Evolutionary conservation across 805 yeast genomes (phyloP).

Genomic region (Nakazawaea siamensis): DNA sequence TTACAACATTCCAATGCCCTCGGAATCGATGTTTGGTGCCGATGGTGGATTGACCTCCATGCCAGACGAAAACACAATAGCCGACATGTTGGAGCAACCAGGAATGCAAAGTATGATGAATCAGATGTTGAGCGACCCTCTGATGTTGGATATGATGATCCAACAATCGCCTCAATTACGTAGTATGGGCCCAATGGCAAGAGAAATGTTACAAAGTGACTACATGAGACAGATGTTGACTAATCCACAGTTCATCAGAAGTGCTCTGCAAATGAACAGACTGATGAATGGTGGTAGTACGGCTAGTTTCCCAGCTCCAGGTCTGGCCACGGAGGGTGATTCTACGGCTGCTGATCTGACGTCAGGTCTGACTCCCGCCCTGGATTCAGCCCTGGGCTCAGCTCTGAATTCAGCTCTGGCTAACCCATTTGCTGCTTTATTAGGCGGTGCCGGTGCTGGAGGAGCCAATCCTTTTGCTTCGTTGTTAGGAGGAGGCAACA

Average conservation of each 20-base stretch:
- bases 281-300: constrained; percentile 31
- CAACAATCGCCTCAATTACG: constrained; percentile 79
- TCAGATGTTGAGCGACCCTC: constrained; percentile 78
- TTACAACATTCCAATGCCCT: constrained; percentile 70
- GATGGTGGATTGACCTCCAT: constrained; percentile 84
- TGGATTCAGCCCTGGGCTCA: constrained; percentile 1
- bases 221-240: constrained; percentile 70
- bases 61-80: constrained; percentile 71
- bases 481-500: constrained; percentile 15
- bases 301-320: constrained; percentile 43
- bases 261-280: constrained; percentile 70
- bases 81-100: constrained; percentile 73
- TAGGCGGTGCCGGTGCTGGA: constrained; percentile 17
- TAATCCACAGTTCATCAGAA: constrained; percentile 81
- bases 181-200: constrained; percentile 81
- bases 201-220: constrained; percentile 80
- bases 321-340: constrained; percentile 19
- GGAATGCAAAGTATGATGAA: constrained; percentile 75
- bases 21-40: constrained; percentile 84
- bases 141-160: constrained; percentile 76
- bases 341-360: not conserved
- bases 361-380: not conserved
- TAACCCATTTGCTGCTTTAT: constrained; percentile 46
- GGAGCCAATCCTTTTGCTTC: constrained; percentile 15
- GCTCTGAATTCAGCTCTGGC: constrained; percentile 19